Evolutionary conservation across 2,329 filamentous ascomycete species (phyloP), one percentile per base, ranked within the genome.

Genomic region (Ophiosphaerella narmari): DNA sequence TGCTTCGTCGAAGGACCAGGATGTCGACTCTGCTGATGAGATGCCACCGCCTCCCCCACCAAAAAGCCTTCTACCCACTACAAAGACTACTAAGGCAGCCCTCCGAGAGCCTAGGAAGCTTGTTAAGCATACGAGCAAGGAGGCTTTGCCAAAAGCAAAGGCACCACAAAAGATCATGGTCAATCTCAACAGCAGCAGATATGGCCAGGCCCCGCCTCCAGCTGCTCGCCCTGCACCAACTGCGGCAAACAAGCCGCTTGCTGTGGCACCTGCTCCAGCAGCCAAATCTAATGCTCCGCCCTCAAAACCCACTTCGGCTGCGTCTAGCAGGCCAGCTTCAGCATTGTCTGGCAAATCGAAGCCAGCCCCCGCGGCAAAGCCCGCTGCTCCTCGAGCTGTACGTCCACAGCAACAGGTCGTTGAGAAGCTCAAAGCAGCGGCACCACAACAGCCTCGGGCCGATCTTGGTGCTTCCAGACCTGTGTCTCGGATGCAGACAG

Each of bases 31-130:
- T 52, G 81, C 78, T 7, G 77, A 83, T 5, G 73, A 79, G 8
- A 83, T 84, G 73, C 82, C 84, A n/a, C 85, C 86, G 7, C 83
- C 85, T 14, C 82, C 85, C 4, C 78, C 81, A 43, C 77, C 85
- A 26, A 80, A 80, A 67, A 75, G 71, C 49, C 66, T 75, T 45
- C 68, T 76, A 36, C 74, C 76, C 75, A 84, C 48, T 70, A 81
- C 41, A 74, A 82, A 82, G 55, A 49, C 56, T 29, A 61, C 57
- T 3, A 60, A 62, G 34, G 59, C 59, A 2, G 41, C 59, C 53
- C 78, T 71, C 38, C 60, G 68, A 35, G 67, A 72, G 43, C 69
- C 71, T 8, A 67, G 66, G 46, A 79, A 86, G 45, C 85, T 85
- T 0, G 65, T 82, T 3, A 88, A 83, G 60, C 59, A 65, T 21